Percentiles rank a stretch among this genome's conserved stretches.
phyloP scores from a whole-genome alignment of 345 rosid species.

The Brassica nigra region DNA sequence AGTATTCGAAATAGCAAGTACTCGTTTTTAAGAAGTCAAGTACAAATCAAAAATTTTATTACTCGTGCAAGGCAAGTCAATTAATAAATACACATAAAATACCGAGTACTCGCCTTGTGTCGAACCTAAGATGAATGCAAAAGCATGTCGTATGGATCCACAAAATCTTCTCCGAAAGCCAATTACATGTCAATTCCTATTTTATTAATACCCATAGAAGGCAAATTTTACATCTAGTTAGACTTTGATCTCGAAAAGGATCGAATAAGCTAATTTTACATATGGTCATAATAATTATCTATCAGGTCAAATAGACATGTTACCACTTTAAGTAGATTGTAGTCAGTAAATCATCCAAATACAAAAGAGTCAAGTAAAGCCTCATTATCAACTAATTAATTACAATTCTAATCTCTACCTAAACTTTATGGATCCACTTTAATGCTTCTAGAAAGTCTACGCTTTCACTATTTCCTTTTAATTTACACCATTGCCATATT shows the following conservation, averaged over 20 bases:
- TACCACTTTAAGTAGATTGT: conserved; percentile 1
- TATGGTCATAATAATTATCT: background rate
- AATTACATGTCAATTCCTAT: background rate
- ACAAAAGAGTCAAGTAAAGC: conserved; percentile 14
- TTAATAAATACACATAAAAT: no score
- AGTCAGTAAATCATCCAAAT: conserved; percentile 8
- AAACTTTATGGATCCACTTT: background rate
- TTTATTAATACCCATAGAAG: no score
- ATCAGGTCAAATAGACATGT: conserved; percentile 1
- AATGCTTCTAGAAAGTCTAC: background rate
- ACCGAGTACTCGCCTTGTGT: no score
- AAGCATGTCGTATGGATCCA: background rate
- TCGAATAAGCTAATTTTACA: background rate
- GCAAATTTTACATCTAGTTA: no score
- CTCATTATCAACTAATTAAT: conserved; percentile 24
- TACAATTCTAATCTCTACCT: background rate
- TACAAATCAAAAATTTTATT: no score
- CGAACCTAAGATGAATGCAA: background rate
- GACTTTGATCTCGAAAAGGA: background rate
- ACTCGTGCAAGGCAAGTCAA: no score
- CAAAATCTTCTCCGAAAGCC: background rate
- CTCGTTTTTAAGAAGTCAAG: no score
- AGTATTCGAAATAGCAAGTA: no score
- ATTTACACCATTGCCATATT: conserved; percentile 6
- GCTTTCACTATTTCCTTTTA: background rate